A percentile compares a stretch with the other conserved stretches of the same genome.
Evolutionary conservation across 805 yeast species (phyloP).

Genomic region (Citeromyces matritensis): DNA sequence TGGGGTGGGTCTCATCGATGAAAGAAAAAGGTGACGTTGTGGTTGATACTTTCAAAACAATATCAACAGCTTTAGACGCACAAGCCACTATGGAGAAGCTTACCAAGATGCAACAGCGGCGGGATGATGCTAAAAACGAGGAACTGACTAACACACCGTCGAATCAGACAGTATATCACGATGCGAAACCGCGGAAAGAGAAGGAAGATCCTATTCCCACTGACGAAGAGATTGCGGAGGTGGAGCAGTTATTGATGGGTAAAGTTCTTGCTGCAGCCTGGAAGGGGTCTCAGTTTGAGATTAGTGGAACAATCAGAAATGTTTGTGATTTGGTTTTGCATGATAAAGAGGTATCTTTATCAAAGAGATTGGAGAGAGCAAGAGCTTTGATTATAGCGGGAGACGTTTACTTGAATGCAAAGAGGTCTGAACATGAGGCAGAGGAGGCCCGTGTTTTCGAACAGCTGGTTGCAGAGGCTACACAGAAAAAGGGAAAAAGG

Average conservation of each 20-base stretch:
- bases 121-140: constrained; percentile 11
- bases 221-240: constrained; percentile 49
- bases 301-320: constrained; percentile 62
- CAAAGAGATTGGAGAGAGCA: constrained; percentile 61
- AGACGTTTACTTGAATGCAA: constrained; percentile 43
- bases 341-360: constrained; percentile 46
- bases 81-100: constrained; percentile 66
- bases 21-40: constrained; percentile 76
- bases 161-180: not conserved
- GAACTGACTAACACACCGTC: not conserved
- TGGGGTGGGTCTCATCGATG: constrained; percentile 67
- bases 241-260: constrained; percentile 74
- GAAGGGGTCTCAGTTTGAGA: constrained; percentile 85
- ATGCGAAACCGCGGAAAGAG: constrained; percentile 6
- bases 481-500: constrained; percentile 39
- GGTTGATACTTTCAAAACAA: constrained; percentile 69
- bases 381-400: constrained; percentile 68
- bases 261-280: constrained; percentile 89
- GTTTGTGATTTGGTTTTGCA: constrained; percentile 67
- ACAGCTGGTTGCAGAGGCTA: constrained; percentile 81
- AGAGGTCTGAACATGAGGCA: constrained; percentile 76
- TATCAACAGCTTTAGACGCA: constrained; percentile 80
- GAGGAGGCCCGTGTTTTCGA: constrained; percentile 89
- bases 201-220: constrained; percentile 18
- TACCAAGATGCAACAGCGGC: constrained; percentile 49